These are phyloP conservation scores for Fraxinus pennsylvanica DNA, from an alignment of 257 asterid genomes.

Conservation along the genomic window DNA sequence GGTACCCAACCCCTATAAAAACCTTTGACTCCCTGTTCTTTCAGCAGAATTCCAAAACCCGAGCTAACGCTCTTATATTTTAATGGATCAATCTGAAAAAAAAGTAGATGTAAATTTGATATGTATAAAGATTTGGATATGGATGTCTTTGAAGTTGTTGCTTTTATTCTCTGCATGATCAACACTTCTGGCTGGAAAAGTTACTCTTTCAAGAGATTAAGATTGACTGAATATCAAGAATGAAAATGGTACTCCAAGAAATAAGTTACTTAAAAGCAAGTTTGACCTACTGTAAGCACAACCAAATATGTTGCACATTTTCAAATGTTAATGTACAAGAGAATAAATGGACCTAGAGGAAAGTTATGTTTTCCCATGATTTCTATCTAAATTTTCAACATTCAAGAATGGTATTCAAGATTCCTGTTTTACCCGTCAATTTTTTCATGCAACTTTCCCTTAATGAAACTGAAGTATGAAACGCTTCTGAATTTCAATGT, in stretches of 20 bases:
- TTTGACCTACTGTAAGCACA: background rate
- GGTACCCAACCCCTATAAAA: constrained; percentile 84
- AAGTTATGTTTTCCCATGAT: no score
- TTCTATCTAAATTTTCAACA: no score
- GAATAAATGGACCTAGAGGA: no score
- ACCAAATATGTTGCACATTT: background rate
- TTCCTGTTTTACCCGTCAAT: background rate
- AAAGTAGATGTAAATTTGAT: background rate
- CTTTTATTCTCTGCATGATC: background rate
- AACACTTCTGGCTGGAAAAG: background rate
- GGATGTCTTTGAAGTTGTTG: background rate
- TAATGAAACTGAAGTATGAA: background rate
- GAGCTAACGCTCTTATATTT: constrained; percentile 72
- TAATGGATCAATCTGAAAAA: constrained; percentile 65
- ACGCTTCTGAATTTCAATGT: background rate
- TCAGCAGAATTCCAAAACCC: constrained; percentile 60
- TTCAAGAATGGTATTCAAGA: no score
- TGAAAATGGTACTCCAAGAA: background rate
- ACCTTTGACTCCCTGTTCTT: constrained; percentile 75
- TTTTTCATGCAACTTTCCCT: background rate
- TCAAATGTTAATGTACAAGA: no score
- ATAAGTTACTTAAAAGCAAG: background rate
- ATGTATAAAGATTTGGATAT: background rate
- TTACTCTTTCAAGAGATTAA: background rate
- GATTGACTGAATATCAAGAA: background rate